phyloP scores from a whole-genome alignment of 129 eudicot genomes.

The Flaveria bidentis region DNA sequence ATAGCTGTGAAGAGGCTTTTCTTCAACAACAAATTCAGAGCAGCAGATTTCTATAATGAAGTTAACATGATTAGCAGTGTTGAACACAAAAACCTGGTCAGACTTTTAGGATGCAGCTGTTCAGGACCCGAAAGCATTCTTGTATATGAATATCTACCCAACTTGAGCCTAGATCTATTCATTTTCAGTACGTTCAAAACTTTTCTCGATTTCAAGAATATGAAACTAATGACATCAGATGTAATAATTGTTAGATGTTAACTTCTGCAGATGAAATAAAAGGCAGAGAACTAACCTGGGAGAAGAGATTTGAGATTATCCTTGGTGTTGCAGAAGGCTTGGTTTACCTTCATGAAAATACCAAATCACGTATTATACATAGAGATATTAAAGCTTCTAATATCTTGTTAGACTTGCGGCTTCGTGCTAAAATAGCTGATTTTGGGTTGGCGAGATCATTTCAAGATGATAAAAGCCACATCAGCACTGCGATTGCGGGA shows the following conservation, averaged over 20 bases:
- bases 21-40: slow-evolving; percentile 77
- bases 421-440: slow-evolving; percentile 80
- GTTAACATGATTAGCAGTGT: slow-evolving; percentile 69
- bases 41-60: slow-evolving; percentile 84
- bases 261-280: slow-evolving; percentile 50
- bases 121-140: slow-evolving; percentile 83
- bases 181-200: slow-evolving; percentile 48
- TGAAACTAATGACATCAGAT: neutral
- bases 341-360: slow-evolving; percentile 84
- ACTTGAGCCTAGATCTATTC: slow-evolving; percentile 72
- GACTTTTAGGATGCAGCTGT: slow-evolving; percentile 73
- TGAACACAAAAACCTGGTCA: slow-evolving; percentile 71
- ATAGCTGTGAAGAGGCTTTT: slow-evolving; percentile 92
- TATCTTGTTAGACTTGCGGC: slow-evolving; percentile 65
- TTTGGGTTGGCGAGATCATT: slow-evolving; percentile 85
- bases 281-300: slow-evolving; percentile 70
- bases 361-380: slow-evolving; percentile 62
- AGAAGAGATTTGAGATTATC: slow-evolving; percentile 60
- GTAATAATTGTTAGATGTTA: neutral
- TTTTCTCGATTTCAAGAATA: neutral
- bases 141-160: slow-evolving; percentile 71
- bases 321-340: slow-evolving; percentile 78
- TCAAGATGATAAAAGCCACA: slow-evolving; percentile 78
- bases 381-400: slow-evolving; percentile 79
- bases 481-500: slow-evolving; percentile 82